Evolutionary conservation across 768 basidiomycete genomes (phyloP), one percentile per base, ranked within the genome.

Genomic region (Flagelloscypha sp.): DNA sequence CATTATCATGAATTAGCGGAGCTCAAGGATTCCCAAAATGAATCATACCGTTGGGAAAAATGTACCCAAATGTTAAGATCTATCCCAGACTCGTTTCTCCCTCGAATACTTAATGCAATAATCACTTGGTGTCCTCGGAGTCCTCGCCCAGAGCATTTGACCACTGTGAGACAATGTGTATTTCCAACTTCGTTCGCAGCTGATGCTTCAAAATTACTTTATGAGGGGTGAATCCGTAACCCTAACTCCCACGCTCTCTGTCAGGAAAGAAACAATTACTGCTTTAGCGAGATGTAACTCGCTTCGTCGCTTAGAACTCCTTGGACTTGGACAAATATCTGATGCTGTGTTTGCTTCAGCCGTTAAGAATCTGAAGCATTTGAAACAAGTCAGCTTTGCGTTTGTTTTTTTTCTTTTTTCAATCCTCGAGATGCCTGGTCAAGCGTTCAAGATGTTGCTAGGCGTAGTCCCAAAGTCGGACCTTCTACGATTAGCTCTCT

Each of bases 401-500:
- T 62, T 58, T 24, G 50, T 62, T 3, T 57, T 84, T 10, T 61
- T 68, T 13, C 61, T 84, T 41, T 61, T 76, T 82, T 82, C 58
- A 50, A 50, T 32, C 33, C n/a, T n/a, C n/a, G n/a, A n/a, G n/a
- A n/a, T n/a, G n/a, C 5, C 6, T 11, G 23, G 7, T 15, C 11
- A 16, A 31, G 23, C 24, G 11, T 24, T 23, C 36, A 40, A 18
- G 18, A 15, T 10, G 30, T 42, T 30, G 30, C 19, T 48, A 84
- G 81, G 3, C 76, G 74, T 16, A 81, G 78, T 48, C 59, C 67
- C 7, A 74, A 73, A 48, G 79, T 73, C 8, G 68, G 71, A 5
- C 40, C 62, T 3, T 60, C 66, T 44, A 72, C 78, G 1, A 55
- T 66, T 23, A 54, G 62, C 9, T 68, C 64, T 3, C 56, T 60